phyloP scores from a whole-genome alignment of 2,329 filamentous ascomycete genomes.

The Ascochyta lentis region DNA sequence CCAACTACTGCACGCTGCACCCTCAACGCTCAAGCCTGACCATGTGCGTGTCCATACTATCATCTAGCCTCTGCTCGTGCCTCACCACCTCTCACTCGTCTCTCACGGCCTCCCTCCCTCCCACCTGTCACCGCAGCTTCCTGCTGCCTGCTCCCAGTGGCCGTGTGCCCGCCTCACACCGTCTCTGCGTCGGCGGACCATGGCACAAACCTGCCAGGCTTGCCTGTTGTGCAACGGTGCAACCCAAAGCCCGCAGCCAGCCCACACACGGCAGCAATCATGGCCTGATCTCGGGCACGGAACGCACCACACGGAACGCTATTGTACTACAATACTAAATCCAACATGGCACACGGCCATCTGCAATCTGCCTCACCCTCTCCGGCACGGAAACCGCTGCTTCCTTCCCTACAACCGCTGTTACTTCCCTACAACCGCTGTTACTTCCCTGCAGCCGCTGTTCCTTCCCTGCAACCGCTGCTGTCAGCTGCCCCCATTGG shows the following conservation, averaged over 20 bases:
- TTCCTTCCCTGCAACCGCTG: slow-evolving; percentile 7
- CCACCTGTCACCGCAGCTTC: neutral
- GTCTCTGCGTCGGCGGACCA: slow-evolving; percentile 2
- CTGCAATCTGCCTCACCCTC: no score
- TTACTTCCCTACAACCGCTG: no score
- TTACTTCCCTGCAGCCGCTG: neutral
- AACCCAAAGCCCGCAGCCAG: slow-evolving; percentile 20
- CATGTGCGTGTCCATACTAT: no score
- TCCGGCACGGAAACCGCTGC: no score
- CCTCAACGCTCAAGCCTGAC: no score
- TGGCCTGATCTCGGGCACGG: slow-evolving; percentile 25
- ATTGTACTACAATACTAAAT: no score
- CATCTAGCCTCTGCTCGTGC: no score
- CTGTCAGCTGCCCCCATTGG: slow-evolving; percentile 4
- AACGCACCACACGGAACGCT: slow-evolving; percentile 10
- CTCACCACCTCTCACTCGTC: neutral
- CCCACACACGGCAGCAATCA: slow-evolving; percentile 23
- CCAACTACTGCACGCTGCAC: no score
- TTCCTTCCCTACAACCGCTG: no score
- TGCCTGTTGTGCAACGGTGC: slow-evolving; percentile 15
- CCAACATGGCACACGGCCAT: no score
- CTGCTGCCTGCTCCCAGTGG: neutral
- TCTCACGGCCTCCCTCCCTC: neutral
- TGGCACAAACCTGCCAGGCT: slow-evolving; percentile 8
- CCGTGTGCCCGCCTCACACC: slow-evolving; percentile 10